Percentiles rank a stretch among this genome's conserved stretches.
Conservation (phyloP, 345 rosid species). For the Eucalyptus cloeziana region DNA sequence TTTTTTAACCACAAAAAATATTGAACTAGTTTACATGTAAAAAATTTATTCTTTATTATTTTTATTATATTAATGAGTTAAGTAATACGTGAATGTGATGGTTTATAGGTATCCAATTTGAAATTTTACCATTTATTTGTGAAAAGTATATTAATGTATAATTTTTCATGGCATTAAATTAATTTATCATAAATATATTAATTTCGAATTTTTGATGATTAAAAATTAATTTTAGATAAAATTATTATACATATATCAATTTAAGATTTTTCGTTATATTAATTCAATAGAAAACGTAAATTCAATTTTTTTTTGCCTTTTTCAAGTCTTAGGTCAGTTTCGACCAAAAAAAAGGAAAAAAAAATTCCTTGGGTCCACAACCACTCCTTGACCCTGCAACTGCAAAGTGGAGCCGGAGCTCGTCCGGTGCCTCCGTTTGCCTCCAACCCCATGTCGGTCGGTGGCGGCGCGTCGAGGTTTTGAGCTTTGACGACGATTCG, state of each 20-base stretch:
- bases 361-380: neutral
- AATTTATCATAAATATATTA: no score
- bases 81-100: accelerated
- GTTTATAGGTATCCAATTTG: accelerated
- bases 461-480: neutral
- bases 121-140: no score
- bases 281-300: accelerated
- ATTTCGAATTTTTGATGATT: accelerated
- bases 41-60: accelerated
- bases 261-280: no score
- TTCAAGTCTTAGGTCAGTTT: neutral
- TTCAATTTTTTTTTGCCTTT: neutral
- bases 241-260: no score
- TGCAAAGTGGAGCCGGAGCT: neutral
- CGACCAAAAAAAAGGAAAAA: accelerated
- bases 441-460: neutral
- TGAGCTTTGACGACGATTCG: neutral
- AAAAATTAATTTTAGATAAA: no score
- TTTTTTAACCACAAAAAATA: no score
- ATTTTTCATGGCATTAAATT: no score
- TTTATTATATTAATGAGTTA: no score
- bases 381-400: neutral
- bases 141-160: no score
- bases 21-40: accelerated
- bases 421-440: neutral